Base-by-base conservation (phyloP, 495 filamentous ascomycete genomes). In the Neurospora sp. region DNA sequence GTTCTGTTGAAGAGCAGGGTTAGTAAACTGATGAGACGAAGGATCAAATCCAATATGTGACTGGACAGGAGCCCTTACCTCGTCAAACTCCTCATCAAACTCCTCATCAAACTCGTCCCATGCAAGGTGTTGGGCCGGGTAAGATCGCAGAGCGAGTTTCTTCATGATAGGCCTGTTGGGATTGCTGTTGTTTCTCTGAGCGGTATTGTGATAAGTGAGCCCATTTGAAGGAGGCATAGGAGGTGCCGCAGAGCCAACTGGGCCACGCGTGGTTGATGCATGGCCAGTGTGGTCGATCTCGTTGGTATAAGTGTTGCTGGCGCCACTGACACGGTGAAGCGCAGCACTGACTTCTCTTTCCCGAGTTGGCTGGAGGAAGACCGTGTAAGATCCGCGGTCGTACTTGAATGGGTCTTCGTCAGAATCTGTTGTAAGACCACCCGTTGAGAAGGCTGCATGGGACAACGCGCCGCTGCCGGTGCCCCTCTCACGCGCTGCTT, bases 331-430 rank as follows among this genome's bases (percentile, higher is more conserved):
- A 4, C 72, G 74, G 16, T 73, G 75, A 20, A 81, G 76, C 1
- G 77, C 76, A 3, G 37, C 73, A 42, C 79, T 81, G 22, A 80
- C 75, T 31, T 81, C 79, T 39, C 78, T 71, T 73, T 81, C 79
- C 38, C 73, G 72, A 1, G 73, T 61, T 11, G 75, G 77, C n/a
- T 75, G 72, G 5, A 81, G 70, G 38, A 78, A 78, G 6, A 75
- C 61, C 2, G 71, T 72, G 61, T 76, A 76, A 18, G 76, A 74
- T 9, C 71, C 69, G 40, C 73, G 74, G 69, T 82, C 80, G 40
- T 79, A 82, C 38, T 72, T 74, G 76, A 82, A 82, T 6, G 76
- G 80, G 66, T 82, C 79, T 5, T 78, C 78, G 41, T 80, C 79
- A 7, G 79, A 79, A 12, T 77, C 77, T 11, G 75, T 74, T 3